These are phyloP conservation scores for Beauveria sp. DNA, from an alignment of 2,329 filamentous ascomycete genomes.

Conservation along the genomic window DNA sequence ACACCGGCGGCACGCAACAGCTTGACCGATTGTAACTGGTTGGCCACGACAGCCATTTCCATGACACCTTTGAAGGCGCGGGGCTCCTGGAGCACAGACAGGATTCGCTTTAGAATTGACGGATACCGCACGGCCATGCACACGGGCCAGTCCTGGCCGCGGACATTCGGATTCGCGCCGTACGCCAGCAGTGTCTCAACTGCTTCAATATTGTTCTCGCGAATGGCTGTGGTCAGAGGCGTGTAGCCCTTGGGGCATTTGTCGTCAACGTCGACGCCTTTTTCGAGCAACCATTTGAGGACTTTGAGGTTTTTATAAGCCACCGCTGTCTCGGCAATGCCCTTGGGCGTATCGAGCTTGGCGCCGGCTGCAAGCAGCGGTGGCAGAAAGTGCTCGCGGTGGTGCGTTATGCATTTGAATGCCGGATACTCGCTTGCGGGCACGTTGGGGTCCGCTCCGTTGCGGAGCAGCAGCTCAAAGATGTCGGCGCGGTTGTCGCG, in stretches of 20 bases:
- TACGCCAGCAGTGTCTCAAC: slow-evolving; percentile 50
- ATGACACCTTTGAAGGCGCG: slow-evolving; percentile 58
- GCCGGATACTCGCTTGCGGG: slow-evolving; percentile 56
- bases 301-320: slow-evolving; percentile 54
- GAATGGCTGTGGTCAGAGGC: slow-evolving; percentile 58
- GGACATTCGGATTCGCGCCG: slow-evolving; percentile 54
- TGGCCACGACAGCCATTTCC: slow-evolving; percentile 59
- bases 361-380: slow-evolving; percentile 52
- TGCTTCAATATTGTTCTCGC: slow-evolving; percentile 49
- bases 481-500: slow-evolving; percentile 58
- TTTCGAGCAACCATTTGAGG: slow-evolving; percentile 51
- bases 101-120: slow-evolving; percentile 48
- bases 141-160: slow-evolving; percentile 63
- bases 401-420: slow-evolving; percentile 62
- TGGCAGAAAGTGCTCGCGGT: slow-evolving; percentile 53
- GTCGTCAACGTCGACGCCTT: slow-evolving; percentile 53
- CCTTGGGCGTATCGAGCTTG: slow-evolving; percentile 51
- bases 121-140: slow-evolving; percentile 61
- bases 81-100: slow-evolving; percentile 49
- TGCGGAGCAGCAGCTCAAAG: slow-evolving; percentile 48
- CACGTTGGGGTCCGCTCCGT: slow-evolving; percentile 55
- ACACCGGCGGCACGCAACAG: slow-evolving; percentile 57
- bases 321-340: slow-evolving; percentile 59
- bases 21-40: slow-evolving; percentile 60
- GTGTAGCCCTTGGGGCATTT: slow-evolving; percentile 50